phyloP scores from a whole-genome alignment of 2,329 filamentous ascomycete genomes.

The Apiospora sp. region DNA sequence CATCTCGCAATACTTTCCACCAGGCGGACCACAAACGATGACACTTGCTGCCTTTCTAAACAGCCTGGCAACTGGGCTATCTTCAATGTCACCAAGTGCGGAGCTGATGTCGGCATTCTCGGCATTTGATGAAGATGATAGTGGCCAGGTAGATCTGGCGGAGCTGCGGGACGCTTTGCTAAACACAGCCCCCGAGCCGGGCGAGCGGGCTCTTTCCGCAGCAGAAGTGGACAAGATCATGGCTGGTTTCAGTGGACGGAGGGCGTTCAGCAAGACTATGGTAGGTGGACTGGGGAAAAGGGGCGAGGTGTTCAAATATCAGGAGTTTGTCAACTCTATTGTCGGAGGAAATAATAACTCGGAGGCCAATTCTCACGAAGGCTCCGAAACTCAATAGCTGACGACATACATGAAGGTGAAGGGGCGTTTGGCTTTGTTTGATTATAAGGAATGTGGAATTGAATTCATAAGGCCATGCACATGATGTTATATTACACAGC shows the following conservation, averaged over 20 bases:
- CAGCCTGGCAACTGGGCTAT: conserved; percentile 77
- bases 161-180: conserved; percentile 86
- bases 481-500: not conserved
- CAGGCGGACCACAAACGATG: conserved; percentile 74
- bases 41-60: conserved; percentile 88
- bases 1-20: conserved; percentile 83
- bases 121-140: conserved; percentile 95
- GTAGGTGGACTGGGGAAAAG: conserved; percentile 65
- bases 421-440: not conserved
- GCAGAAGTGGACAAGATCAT: conserved; percentile 88
- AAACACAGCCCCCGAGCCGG: conserved; percentile 80
- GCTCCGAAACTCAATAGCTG: not conserved
- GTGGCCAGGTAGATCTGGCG: conserved; percentile 85
- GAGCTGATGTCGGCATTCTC: conserved; percentile 91
- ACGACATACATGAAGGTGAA: not conserved
- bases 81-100: conserved; percentile 75
- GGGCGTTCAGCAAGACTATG: conserved; percentile 47
- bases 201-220: conserved; percentile 69
- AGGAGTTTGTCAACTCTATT: conserved; percentile 84
- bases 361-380: conserved; percentile 10
- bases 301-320: conserved; percentile 91
- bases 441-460: not conserved
- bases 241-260: conserved; percentile 78
- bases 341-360: conserved; percentile 58
- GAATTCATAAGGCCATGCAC: not conserved